Evolutionary conservation across 495 filamentous ascomycete genomes (phyloP), one percentile per base, ranked within the genome.

Genomic region (Melanomma pulvis-pyrius): DNA sequence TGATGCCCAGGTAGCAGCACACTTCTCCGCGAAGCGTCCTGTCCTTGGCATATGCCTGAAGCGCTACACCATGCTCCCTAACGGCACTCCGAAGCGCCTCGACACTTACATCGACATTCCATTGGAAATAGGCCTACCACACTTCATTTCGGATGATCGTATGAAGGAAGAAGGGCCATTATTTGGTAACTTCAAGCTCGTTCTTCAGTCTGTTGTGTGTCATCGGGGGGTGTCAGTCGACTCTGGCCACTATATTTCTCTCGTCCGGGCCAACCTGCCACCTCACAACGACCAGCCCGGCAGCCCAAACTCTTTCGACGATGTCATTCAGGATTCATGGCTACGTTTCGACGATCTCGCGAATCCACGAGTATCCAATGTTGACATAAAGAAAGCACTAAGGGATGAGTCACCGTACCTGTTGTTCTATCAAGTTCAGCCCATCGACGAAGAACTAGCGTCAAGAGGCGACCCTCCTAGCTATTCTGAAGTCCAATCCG

Each of bases 11-110:
- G 86, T 92, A 21, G 87, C 87, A 24, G 85, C 83, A 5, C 90
- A 92, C 71, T 91, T 92, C 67, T 83, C 87, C 12, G 79, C 83
- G 11, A 86, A 87, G 64, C 84, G 92, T 17, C 94, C 94, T 0
- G 88, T 97, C 19, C 81, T 98, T 1, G 92, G 92, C 3, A 89
- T 98, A 58, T 97, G 92, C 70, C 77, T 97, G 32, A 98, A 98
- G 73, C 83, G 93, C 59, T 98, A 97, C 72, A 88, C 85, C 19
- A 88, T 93, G 80, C 80, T 84, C 9, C 82, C 84, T 2, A 81
- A 88, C 44, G 92, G 92, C 2, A 80, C 79, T 22, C 85, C 88
- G 15, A 82, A 83, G 46, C 83, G 91, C 30, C 86, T 89, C 8
- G 84, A 89, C 65, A 96, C 91, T 0, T 86, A 87, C 59, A 86